Evolutionary conservation across 1,284 basidiomycete species (phyloP).

Genomic region (Tremellales sp.): DNA sequence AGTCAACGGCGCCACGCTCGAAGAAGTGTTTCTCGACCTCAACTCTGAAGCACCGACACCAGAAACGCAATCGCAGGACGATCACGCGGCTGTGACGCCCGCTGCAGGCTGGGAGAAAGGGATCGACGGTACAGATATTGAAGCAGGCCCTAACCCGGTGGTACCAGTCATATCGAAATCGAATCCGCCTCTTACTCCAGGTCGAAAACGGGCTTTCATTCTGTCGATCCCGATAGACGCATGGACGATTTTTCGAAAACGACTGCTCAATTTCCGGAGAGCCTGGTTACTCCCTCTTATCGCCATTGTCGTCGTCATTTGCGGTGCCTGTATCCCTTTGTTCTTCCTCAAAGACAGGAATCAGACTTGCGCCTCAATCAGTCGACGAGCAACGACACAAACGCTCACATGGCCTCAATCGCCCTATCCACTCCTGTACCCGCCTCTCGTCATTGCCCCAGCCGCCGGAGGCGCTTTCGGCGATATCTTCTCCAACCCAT

Average conservation of each 20-base stretch:
- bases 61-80: not conserved
- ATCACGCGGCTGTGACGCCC: not conserved
- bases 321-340: slow-evolving; percentile 62
- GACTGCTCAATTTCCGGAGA: slow-evolving; percentile 60
- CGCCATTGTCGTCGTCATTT: slow-evolving; percentile 59
- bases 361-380: slow-evolving; percentile 51
- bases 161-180: not conserved
- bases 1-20: slow-evolving; percentile 66
- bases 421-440: slow-evolving; percentile 10
- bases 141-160: not conserved
- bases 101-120: slow-evolving; percentile 10
- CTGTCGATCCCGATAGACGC: slow-evolving; percentile 57
- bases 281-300: slow-evolving; percentile 66
- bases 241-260: slow-evolving; percentile 67
- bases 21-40: slow-evolving; percentile 71
- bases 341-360: slow-evolving; percentile 58
- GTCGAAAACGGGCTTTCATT: slow-evolving; percentile 11
- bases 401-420: slow-evolving; percentile 19
- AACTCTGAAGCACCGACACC: slow-evolving; percentile 34
- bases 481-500: not conserved
- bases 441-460: slow-evolving; percentile 19
- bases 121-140: slow-evolving; percentile 3
- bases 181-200: slow-evolving; percentile 48
- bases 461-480: slow-evolving; percentile 2
- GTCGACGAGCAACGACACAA: slow-evolving; percentile 6